A percentile compares a stretch with the other conserved stretches of the same genome.
These are phyloP conservation scores for Mortierella sp. DNA, from an alignment of 371 early-diverging fungal species.

Conservation along the genomic window DNA sequence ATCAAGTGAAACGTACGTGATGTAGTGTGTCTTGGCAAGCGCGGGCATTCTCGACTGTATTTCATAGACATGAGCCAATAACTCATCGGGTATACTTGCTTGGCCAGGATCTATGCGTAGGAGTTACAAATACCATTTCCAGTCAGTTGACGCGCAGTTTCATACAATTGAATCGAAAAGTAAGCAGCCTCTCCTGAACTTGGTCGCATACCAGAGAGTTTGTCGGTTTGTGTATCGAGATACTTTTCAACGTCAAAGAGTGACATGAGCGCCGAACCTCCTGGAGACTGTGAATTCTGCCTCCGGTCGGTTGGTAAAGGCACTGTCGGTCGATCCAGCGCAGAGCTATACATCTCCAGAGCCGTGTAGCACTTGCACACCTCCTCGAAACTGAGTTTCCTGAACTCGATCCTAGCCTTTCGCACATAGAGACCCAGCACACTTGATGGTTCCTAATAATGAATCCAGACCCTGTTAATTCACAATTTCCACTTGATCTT, in stretches of 20 bases:
- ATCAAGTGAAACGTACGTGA: conserved; percentile 19
- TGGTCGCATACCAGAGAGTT: conserved; percentile 26
- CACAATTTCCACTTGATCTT: not conserved
- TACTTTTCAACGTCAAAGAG: conserved; percentile 49
- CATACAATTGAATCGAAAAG: not conserved
- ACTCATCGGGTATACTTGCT: conserved; percentile 29
- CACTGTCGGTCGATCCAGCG: conserved; percentile 6
- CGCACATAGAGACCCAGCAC: conserved; percentile 58
- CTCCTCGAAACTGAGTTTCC: conserved; percentile 45
- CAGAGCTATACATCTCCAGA: conserved; percentile 34
- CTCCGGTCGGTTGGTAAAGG: not conserved
- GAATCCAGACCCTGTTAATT: not conserved
- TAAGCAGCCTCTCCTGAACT: not conserved
- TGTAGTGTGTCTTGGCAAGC: conserved; percentile 42
- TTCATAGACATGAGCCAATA: conserved; percentile 35
- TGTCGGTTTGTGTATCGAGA: conserved; percentile 31
- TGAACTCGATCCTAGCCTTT: conserved; percentile 54
- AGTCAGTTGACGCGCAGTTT: not conserved
- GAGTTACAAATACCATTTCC: not conserved
- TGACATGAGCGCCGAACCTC: conserved; percentile 27
- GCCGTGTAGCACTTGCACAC: conserved; percentile 46
- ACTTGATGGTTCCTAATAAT: conserved; percentile 42
- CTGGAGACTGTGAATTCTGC: not conserved
- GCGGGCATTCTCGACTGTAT: conserved; percentile 43
- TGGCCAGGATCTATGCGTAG: conserved; percentile 24